Base-by-base conservation (phyloP, 2,329 filamentous ascomycete species). In the Cladophialophora bantiana region DNA sequence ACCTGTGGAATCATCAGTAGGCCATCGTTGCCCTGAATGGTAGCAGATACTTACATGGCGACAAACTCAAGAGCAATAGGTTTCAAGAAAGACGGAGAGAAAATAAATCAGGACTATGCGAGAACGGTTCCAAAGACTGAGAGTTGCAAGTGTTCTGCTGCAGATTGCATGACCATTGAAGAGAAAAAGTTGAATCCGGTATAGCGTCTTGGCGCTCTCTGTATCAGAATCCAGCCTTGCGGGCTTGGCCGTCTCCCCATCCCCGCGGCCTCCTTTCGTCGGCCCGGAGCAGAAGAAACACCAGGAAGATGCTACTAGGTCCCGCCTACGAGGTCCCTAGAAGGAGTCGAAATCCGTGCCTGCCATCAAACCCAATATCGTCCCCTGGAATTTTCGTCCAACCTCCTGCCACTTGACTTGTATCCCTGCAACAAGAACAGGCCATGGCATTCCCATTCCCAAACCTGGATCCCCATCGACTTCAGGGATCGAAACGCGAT, bases 351-450 rank as follows among this genome's bases (percentile, higher is more conserved):
- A 70, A 42, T 70, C 68, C 1, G 67, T 68, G n/a, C 67, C 57
- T 6, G 68, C 70, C 66, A 70, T 67, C 67, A 74, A 63, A 12
- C 72, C 73, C 42, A 74, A 53, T 68, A 74, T 71, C 58, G 68
- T 61, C 7, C 71, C 71, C 66, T 73, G 72, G 59, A 71, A 74
- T 59, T 68, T 73, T 57, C 66, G 64, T 35, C 71, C 73, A 12
- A 74, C 88, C 78, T 97, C 94, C 55, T 89, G 86, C 71, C 93
- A 83, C 75, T 90, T 90, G 38, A 98, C 91, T 81, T 93, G 90
- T 36, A 94, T 87, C 68, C 90, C 88, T 66, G 91, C 91, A 76
- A 95, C 92, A 75, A 97, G 90, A 36, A 73, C 68, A 7, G 67
- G 63, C 84, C 84, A 38, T 81, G 83, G 32, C 80, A 79, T 79